Base-by-base conservation (phyloP, 116 monocot species). In the Dioscorea cayenensis region DNA sequence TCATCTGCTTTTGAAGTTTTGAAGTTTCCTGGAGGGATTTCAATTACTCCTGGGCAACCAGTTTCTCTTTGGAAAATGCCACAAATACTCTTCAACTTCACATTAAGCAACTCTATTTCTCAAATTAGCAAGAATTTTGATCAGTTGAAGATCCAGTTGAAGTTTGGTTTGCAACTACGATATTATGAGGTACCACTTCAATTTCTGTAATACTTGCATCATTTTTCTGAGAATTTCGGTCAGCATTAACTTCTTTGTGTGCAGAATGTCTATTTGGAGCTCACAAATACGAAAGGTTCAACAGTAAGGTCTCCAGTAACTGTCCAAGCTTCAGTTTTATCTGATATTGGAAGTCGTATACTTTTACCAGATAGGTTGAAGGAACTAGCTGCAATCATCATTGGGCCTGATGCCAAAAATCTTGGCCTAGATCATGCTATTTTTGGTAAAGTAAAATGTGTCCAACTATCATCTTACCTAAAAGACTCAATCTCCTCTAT, bases 1-100 rank as follows among this genome's bases (percentile, higher is more conserved):
- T 72, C 85, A 43, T 83, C 79, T 18, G 74, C 79, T 48, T 83
- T 91, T 75, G 85, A 87, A 62, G 66, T 91, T 72, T 71, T 87
- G 67, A 91, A 73, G 77, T 91, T 87, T 62, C 85, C 91, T 74
- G 85, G 85, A 65, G 91, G 91, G 50, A 87, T 91, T 36, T 87
- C 85, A 14, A 70, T 91, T 66, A 77, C 81, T 69, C 91, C 91
- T 48, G 29, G 29, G 21, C 87, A 85, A 60, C 72, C 83, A 48
- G 77, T 78, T 68, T 81, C 81, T 51, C 78, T 87, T 51, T 91
- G 91, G 91, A 83, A 85, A 63, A 91, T 72, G 52, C 72, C 75
- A 0, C 80, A 85, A 22, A 75, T 73, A 66, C 77, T 91, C 28
- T 91, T 91, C 70, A 79, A 85, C 72, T 87, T 91, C 79, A 85